Evolutionary conservation across 1,284 basidiomycete genomes (phyloP).

Genomic region (Malassezia vespertilionis): DNA sequence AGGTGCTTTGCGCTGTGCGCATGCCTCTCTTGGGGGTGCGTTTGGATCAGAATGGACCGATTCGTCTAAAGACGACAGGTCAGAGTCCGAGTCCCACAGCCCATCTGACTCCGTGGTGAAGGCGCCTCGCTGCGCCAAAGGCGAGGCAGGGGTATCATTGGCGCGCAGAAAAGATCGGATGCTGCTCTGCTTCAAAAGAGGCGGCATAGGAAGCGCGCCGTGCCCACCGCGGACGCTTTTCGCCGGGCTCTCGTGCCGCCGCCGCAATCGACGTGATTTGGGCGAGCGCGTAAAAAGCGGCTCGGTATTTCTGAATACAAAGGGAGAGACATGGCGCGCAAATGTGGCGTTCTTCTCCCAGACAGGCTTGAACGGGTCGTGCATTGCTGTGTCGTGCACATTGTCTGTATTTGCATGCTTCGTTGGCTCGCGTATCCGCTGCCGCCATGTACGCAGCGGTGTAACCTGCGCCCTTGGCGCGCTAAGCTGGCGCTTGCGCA

Average conservation of each 20-base stretch:
- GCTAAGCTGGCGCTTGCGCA: background rate
- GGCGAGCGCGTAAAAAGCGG: conserved; percentile 13
- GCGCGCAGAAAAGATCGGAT: too few species aligned
- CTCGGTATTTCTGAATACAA: too few species aligned
- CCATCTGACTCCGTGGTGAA: background rate
- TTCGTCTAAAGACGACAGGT: background rate
- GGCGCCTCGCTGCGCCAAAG: too few species aligned
- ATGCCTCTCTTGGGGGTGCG: too few species aligned
- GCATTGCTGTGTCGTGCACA: background rate
- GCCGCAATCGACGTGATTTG: conserved; percentile 9
- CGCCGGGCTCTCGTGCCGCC: conserved; percentile 2
- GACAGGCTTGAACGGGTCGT: background rate
- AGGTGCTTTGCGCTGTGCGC: too few species aligned
- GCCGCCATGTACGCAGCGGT: conserved; percentile 3
- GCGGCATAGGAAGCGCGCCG: background rate
- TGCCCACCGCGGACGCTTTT: background rate
- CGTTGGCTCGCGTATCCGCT: background rate
- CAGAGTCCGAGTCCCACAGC: conserved; percentile 2
- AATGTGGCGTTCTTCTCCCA: conserved; percentile 1
- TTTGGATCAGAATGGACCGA: too few species aligned
- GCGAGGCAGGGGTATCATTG: too few species aligned
- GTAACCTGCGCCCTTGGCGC: background rate
- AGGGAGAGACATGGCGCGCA: too few species aligned
- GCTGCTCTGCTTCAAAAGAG: background rate
- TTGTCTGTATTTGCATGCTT: background rate